A percentile compares a stretch with the other conserved stretches of the same genome.
Conservation (phyloP, 495 filamentous ascomycete species). For the Penicillium psychrofluorescens region DNA sequence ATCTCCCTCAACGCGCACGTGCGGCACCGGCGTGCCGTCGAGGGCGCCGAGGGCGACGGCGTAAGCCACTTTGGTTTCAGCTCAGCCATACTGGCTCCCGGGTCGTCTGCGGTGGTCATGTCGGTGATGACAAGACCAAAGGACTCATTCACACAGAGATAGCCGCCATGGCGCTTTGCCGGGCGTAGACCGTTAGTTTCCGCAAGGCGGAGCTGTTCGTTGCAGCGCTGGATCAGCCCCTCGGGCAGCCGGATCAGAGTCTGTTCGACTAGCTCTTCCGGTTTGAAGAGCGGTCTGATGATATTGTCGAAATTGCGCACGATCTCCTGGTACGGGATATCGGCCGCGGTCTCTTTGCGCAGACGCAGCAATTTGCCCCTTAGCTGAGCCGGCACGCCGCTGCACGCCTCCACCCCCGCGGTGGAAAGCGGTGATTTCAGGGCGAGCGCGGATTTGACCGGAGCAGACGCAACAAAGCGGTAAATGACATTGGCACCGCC, state of each 20-base stretch:
- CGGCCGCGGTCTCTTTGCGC: constrained; percentile 52
- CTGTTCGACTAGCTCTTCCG: constrained; percentile 53
- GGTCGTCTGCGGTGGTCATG: constrained; percentile 54
- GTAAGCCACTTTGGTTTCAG: constrained; percentile 94
- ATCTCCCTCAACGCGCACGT: constrained; percentile 73
- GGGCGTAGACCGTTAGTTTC: constrained; percentile 29
- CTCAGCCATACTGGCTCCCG: constrained; percentile 52
- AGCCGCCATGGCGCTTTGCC: constrained; percentile 44
- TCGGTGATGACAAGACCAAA: constrained; percentile 72
- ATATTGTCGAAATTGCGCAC: constrained; percentile 48
- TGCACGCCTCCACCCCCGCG: constrained; percentile 2
- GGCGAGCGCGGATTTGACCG: constrained; percentile 8
- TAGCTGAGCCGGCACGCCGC: constrained; percentile 19
- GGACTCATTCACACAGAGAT: constrained; percentile 48
- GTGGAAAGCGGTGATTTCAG: constrained; percentile 4
- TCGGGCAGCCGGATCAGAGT: constrained; percentile 45
- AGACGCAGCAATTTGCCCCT: constrained; percentile 55
- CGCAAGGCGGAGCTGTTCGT: constrained; percentile 37
- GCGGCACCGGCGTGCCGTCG: constrained; percentile 60
- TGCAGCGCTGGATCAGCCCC: constrained; percentile 40
- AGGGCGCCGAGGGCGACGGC: constrained; percentile 73
- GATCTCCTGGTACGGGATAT: constrained; percentile 47
- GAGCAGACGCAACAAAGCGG: constrained; percentile 35
- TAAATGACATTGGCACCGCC: constrained; percentile 71
- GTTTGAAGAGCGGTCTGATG: constrained; percentile 51